A percentile compares a stretch with the other conserved stretches of the same genome.
phyloP scores from a whole-genome alignment of 2,329 filamentous ascomycete genomes.

The Ophiocordyceps unilateralis region DNA sequence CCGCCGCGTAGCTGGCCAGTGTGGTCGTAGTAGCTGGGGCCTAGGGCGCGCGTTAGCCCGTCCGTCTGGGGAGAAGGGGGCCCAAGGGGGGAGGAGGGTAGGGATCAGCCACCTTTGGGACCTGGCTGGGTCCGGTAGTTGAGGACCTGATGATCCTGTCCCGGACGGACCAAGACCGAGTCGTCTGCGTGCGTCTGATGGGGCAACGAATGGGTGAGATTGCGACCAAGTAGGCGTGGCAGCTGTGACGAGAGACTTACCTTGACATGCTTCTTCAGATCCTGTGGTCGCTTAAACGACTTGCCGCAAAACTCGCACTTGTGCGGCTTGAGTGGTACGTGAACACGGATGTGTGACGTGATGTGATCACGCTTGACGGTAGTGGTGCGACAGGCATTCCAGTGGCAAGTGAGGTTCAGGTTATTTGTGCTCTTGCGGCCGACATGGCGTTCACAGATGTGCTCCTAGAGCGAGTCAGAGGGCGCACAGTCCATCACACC shows the following conservation, averaged over 20 bases:
- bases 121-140: constrained; percentile 33
- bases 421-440: constrained; percentile 99
- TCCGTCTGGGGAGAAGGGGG: too few species aligned
- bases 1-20: constrained; percentile 44
- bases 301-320: constrained; percentile 98
- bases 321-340: constrained; percentile 97
- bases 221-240: too few species aligned
- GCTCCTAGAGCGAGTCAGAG: constrained; percentile 43
- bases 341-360: constrained; percentile 94
- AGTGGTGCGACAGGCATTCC: constrained; percentile 89
- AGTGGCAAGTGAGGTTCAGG: constrained; percentile 90
- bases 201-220: neutral
- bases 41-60: constrained; percentile 22
- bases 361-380: constrained; percentile 99
- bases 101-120: constrained; percentile 22
- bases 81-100: constrained; percentile 18
- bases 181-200: constrained; percentile 77
- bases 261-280: constrained; percentile 98
- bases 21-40: constrained; percentile 46
- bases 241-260: too few species aligned
- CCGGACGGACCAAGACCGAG: constrained; percentile 49
- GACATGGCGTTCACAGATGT: constrained; percentile 96
- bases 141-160: constrained; percentile 33
- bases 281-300: constrained; percentile 96
- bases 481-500: too few species aligned